These are phyloP conservation scores for Gymnopilus junonius DNA, from an alignment of 768 basidiomycete species.

Conservation along the genomic window DNA sequence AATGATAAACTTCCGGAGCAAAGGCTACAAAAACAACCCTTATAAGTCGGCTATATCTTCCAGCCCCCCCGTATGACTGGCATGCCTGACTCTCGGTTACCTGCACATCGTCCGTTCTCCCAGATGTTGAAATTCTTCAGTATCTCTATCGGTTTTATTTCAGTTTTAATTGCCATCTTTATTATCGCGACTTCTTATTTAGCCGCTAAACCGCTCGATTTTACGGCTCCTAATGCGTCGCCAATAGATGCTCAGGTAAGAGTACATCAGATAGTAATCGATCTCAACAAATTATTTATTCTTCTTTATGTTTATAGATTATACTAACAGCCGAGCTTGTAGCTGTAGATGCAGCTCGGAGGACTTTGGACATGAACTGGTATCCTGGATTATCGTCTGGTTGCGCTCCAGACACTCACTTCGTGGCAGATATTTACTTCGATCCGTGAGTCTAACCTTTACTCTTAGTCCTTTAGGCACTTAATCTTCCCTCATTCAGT, in stretches of 20 bases:
- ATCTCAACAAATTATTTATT: not conserved
- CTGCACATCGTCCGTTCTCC: not conserved
- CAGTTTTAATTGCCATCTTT: not conserved
- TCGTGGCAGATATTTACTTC: not conserved
- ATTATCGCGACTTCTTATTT: not conserved
- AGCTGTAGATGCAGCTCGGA: not conserved
- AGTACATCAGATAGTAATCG: not conserved
- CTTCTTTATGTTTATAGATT: not conserved
- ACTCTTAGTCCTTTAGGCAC: not conserved
- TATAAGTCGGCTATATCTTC: not conserved
- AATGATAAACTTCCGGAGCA: too few species aligned
- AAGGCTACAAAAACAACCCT: not conserved
- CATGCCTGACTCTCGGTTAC: not conserved
- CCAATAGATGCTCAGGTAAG: not conserved
- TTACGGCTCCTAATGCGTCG: not conserved
- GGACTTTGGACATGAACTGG: conserved; percentile 2
- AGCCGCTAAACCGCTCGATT: not conserved
- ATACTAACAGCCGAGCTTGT: not conserved
- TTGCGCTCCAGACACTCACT: not conserved
- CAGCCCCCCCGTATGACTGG: not conserved
- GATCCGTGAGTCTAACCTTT: not conserved
- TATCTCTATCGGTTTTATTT: not conserved
- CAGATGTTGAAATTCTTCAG: not conserved
- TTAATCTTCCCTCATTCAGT: not conserved
- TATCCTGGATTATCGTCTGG: not conserved